Evolutionary conservation across 2,329 filamentous ascomycete genomes (phyloP).

Genomic region (Tolypocladium pustulatum): DNA sequence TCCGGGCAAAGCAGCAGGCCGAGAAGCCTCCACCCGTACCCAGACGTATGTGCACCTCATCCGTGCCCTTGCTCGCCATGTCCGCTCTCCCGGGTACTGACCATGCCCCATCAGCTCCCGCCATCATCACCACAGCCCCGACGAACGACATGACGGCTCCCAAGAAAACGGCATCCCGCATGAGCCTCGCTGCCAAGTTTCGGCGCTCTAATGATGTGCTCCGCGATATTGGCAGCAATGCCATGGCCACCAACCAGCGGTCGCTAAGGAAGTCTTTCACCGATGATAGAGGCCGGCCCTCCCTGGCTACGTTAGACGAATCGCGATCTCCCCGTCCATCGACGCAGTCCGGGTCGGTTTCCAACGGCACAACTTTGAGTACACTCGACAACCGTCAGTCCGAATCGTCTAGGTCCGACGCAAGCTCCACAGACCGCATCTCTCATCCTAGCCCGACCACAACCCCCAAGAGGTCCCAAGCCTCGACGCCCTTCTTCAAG

Average conservation of each 20-base stretch:
- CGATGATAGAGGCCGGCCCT: slow-evolving; percentile 19
- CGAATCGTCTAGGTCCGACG: slow-evolving; percentile 86
- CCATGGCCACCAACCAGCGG: slow-evolving; percentile 2
- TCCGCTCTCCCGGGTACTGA: slow-evolving; percentile 9
- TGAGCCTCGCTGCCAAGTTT: slow-evolving; percentile 41
- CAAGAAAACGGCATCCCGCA: slow-evolving; percentile 45
- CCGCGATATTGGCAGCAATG: slow-evolving; percentile 14
- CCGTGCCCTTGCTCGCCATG: slow-evolving; percentile 1
- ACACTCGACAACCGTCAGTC: slow-evolving; percentile 33
- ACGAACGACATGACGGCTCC: slow-evolving; percentile 51
- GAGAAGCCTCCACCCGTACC: slow-evolving; percentile 46
- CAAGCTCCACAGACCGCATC: slow-evolving; percentile 60
- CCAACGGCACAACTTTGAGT: slow-evolving; percentile 34
- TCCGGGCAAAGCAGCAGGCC: slow-evolving; percentile 59
- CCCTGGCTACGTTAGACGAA: slow-evolving; percentile 43
- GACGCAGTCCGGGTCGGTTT: slow-evolving; percentile 14
- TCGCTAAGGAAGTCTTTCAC: slow-evolving; percentile 34
- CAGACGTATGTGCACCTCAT: slow-evolving; percentile 35
- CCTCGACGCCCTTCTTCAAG: slow-evolving; percentile 68
- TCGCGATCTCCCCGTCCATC: slow-evolving; percentile 25
- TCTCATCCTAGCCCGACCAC: slow-evolving; percentile 48
- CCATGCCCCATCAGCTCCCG: slow-evolving; percentile 36
- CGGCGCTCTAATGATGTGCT: slow-evolving; percentile 41
- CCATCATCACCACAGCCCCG: slow-evolving; percentile 87
- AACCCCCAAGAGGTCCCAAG: slow-evolving; percentile 48